These are phyloP conservation scores for Quercus ilex DNA, from an alignment of 306 rosid species.

Conservation along the genomic window DNA sequence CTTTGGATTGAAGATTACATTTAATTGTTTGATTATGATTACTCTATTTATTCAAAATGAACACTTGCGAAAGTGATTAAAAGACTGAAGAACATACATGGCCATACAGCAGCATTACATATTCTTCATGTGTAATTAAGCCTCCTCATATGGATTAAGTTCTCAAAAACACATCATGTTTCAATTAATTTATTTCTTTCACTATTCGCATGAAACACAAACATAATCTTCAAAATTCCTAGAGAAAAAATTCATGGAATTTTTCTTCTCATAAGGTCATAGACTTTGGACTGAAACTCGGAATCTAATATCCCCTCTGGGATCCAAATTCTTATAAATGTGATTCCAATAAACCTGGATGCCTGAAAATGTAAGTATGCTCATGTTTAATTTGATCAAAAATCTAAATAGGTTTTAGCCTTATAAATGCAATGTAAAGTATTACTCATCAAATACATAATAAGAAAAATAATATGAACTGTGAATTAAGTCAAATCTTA, in stretches of 20 bases:
- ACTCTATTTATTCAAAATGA: neutral
- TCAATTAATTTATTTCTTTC: neutral
- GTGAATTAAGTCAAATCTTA: too few species aligned
- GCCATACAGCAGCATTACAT: neutral
- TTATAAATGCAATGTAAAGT: too few species aligned
- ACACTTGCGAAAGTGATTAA: neutral
- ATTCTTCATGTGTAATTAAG: neutral
- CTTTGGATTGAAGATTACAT: neutral
- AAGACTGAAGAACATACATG: neutral
- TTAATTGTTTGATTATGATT: neutral
- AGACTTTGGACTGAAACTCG: too few species aligned
- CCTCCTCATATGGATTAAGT: neutral
- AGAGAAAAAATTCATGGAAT: neutral
- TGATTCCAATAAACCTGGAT: too few species aligned
- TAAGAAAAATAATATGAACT: too few species aligned
- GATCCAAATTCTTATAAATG: too few species aligned
- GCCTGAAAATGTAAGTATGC: too few species aligned
- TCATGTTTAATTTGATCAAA: too few species aligned
- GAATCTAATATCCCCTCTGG: too few species aligned
- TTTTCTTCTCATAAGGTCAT: neutral
- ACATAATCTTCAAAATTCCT: neutral
- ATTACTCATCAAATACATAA: too few species aligned
- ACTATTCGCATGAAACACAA: neutral
- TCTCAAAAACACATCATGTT: neutral
- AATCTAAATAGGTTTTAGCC: too few species aligned